Evolutionary conservation across 176 grass and related monocot genomes (phyloP).

Genomic region (Carex myosuroides): DNA sequence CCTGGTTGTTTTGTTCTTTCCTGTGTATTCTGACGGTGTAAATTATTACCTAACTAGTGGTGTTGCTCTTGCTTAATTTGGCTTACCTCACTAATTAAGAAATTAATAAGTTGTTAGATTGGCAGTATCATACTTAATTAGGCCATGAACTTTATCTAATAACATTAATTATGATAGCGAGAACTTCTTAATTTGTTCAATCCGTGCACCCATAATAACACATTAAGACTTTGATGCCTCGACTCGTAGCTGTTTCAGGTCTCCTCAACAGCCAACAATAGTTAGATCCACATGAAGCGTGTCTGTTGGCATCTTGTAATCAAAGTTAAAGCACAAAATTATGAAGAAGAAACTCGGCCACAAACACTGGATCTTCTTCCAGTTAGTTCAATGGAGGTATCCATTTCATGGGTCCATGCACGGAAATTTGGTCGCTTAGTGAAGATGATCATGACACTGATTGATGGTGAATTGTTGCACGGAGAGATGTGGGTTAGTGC

Average conservation of each 20-base stretch:
- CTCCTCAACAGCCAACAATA: conserved; percentile 10
- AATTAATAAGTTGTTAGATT: not conserved
- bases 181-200: not conserved
- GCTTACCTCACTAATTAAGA: not conserved
- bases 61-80: not conserved
- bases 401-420: conserved; percentile 15
- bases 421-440: conserved; percentile 7
- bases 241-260: not conserved
- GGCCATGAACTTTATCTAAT: conserved; percentile 6
- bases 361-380: not conserved
- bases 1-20: conserved; percentile 25
- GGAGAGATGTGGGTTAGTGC: conserved; percentile 1
- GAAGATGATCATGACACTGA: conserved; percentile 13
- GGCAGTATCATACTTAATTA: not conserved
- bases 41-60: not conserved
- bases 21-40: not conserved
- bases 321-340: not conserved
- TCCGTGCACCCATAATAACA: conserved; percentile 5
- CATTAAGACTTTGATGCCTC: not conserved
- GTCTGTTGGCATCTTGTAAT: conserved; percentile 13
- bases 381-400: not conserved
- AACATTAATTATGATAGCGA: conserved; percentile 18
- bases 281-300: conserved; percentile 1
- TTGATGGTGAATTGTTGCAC: conserved; percentile 12
- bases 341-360: not conserved